Conservation (phyloP, 371 early-diverging fungal species). For the Mucor piriformis region DNA sequence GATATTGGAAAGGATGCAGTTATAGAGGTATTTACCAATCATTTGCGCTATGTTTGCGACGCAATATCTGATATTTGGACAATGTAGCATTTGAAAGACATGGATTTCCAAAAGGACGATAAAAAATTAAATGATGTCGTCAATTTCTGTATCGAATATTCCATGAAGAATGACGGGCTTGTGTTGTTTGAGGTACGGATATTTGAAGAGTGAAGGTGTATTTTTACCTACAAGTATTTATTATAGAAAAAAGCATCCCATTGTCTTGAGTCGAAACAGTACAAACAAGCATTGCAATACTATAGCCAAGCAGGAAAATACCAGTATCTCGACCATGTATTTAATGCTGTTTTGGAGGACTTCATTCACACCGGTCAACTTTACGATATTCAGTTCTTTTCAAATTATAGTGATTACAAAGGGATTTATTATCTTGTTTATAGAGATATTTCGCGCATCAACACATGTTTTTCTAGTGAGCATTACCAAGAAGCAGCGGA, state of each 20-base stretch:
- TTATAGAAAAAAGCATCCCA: slow-evolving; percentile 1
- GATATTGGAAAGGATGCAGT: slow-evolving; percentile 9
- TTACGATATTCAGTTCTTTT: not conserved
- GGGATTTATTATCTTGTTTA: not conserved
- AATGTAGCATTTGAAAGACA: slow-evolving; percentile 8
- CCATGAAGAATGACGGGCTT: slow-evolving; percentile 1
- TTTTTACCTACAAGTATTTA: not conserved
- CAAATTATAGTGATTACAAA: not conserved
- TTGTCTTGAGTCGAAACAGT: slow-evolving; percentile 7
- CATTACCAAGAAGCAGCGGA: not conserved
- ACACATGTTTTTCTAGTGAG: not conserved
- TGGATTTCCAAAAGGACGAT: slow-evolving; percentile 9
- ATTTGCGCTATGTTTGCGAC: too few relatives aligned
- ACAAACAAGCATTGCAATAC: slow-evolving; percentile 13
- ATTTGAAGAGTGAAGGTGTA: not conserved
- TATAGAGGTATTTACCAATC: slow-evolving; percentile 1
- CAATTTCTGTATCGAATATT: slow-evolving; percentile 6
- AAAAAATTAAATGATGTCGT: slow-evolving; percentile 2
- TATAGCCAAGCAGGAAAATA: slow-evolving; percentile 4
- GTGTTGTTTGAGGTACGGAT: slow-evolving; percentile 11
- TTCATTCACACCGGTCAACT: slow-evolving; percentile 3
- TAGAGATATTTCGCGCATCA: not conserved
- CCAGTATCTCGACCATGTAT: not conserved
- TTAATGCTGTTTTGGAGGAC: not conserved
- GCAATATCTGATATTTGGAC: not conserved